Percentiles rank a stretch among this genome's conserved stretches.
These are phyloP conservation scores for Trypanosoma mega DNA, from an alignment of 208 protist species.

Conservation along the genomic window DNA sequence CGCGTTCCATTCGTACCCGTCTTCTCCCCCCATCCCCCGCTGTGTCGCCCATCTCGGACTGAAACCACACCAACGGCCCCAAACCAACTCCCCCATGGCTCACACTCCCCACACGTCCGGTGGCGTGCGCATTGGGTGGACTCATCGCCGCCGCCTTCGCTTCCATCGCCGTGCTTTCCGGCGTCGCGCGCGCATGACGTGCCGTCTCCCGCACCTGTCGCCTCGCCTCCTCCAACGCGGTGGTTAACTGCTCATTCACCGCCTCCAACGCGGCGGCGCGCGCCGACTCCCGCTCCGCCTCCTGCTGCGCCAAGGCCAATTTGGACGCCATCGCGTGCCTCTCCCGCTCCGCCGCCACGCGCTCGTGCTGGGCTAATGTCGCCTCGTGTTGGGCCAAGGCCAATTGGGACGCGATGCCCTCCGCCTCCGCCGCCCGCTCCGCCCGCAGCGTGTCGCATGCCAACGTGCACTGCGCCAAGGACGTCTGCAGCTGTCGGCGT, in stretches of 20 bases:
- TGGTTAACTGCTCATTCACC: conserved; percentile 18
- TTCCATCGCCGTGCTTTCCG: background rate
- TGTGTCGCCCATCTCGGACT: background rate
- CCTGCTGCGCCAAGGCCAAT: conserved; percentile 3
- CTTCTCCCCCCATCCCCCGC: background rate
- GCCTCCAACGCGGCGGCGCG: conserved; percentile 15
- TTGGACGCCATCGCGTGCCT: conserved; percentile 11
- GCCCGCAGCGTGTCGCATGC: conserved; percentile 14
- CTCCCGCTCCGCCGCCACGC: conserved; percentile 11
- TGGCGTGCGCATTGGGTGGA: conserved; percentile 6
- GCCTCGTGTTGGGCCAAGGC: conserved; percentile 4
- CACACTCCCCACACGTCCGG: too few species aligned
- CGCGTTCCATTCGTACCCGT: conserved; percentile 51
- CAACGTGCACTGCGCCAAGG: too few species aligned
- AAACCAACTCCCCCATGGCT: background rate
- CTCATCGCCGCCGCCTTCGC: background rate
- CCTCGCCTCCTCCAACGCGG: conserved; percentile 15
- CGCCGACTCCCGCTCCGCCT: conserved; percentile 9
- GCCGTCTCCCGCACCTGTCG: too few species aligned
- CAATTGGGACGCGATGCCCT: conserved; percentile 16
- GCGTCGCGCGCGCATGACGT: too few species aligned
- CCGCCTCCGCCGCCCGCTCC: conserved; percentile 6
- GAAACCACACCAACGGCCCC: conserved; percentile 3
- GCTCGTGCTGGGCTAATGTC: background rate
- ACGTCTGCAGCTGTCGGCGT: conserved; percentile 18